Conservation (phyloP, 2,329 filamentous ascomycete genomes). For the Cryphonectria nitschkei region DNA sequence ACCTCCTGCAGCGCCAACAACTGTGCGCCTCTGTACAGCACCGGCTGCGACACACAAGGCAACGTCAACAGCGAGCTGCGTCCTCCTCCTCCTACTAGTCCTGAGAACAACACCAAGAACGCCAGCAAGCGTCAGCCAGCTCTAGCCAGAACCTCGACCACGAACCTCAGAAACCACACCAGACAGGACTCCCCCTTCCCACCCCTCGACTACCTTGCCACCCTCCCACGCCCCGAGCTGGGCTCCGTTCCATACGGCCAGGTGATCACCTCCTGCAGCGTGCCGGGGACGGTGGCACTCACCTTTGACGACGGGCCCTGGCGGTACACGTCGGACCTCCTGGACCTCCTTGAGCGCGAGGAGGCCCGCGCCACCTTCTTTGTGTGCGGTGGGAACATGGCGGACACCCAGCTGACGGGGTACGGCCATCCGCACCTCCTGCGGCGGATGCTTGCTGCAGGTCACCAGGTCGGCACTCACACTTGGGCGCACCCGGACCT, state of each 20-base stretch:
- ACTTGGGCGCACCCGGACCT: conserved; percentile 52
- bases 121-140: neutral
- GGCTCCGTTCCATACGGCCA: conserved; percentile 60
- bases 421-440: conserved; percentile 37
- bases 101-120: neutral
- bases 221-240: conserved; percentile 54
- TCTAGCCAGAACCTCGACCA: neutral
- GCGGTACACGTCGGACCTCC: conserved; percentile 61
- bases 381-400: conserved; percentile 58
- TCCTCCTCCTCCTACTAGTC: neutral
- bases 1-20: conserved; percentile 9
- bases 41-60: conserved; percentile 19
- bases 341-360: conserved; percentile 63
- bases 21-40: conserved; percentile 20
- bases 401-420: conserved; percentile 22
- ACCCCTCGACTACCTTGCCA: conserved; percentile 32
- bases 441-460: conserved; percentile 46
- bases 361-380: conserved; percentile 71
- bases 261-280: conserved; percentile 59
- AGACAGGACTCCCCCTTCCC: conserved; percentile 1
- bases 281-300: conserved; percentile 64
- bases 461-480: conserved; percentile 54
- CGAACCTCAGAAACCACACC: neutral
- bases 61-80: conserved; percentile 9
- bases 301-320: conserved; percentile 72